Base-by-base conservation (phyloP, 2,329 filamentous ascomycete genomes). In the Sphaerulina populicola region DNA sequence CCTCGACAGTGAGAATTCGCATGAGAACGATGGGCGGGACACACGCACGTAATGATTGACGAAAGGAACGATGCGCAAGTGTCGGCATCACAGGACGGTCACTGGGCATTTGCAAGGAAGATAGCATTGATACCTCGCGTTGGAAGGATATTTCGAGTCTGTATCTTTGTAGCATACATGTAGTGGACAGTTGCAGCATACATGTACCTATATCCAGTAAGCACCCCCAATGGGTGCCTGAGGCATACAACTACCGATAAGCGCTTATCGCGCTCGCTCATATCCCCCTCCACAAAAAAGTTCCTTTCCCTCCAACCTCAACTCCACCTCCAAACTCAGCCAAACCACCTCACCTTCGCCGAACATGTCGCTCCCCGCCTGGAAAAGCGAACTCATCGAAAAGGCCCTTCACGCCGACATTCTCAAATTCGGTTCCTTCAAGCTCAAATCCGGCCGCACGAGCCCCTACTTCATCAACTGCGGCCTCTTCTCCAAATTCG, bases 381-480 rank as follows among this genome's bases (percentile, higher is more conserved):
- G 85, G 75, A 93, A 93, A 71, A 72, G 80, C 59, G 76, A 78
- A 54, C 88, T 94, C 69, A 77, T 93, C 61, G 71, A 79, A 65
- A 78, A 85, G 52, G 79, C 84, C 65, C 77, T 90, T 59, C 70
- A 74, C 18, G 82, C 82, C 62, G 78, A 79, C 57, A 82, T 87
- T 62, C 80, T 93, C 60, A 86, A 83, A 65, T 93, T 93, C 68
- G 88, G 88, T 69, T 82, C 78, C 67, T 93, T 88, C 73, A 86
- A 85, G 62, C 81, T 98, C 66, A 98, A 98, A 74, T 96, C 90
- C 48, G 87, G 88, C 71, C 87, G 91, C 64, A 77, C 68, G 63
- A 95, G 89, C 10, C 93, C 93, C 38, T 97, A 97, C 78, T 97
- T 97, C 77, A 94, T 97, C 82, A 96, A 95, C 71, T 89, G 90